These are phyloP conservation scores for Inga oerstediana DNA, from an alignment of 306 rosid genomes.

Conservation along the genomic window DNA sequence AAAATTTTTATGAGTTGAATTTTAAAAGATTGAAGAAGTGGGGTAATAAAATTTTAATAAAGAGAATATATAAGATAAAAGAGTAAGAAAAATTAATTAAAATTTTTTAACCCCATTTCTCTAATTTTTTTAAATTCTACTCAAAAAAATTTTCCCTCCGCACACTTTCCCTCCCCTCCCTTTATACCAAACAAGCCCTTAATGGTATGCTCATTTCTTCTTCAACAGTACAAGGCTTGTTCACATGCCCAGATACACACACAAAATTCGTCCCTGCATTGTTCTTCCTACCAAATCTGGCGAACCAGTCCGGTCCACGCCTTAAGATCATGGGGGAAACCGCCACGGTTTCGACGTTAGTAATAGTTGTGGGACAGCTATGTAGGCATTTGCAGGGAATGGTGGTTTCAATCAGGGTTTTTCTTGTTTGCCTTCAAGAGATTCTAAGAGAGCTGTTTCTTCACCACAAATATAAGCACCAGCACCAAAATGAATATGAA, in stretches of 20 bases:
- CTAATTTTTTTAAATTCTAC: too few relatives aligned
- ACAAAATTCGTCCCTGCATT: conserved; percentile 69
- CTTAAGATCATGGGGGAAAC: conserved; percentile 79
- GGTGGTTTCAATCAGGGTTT: conserved; percentile 98
- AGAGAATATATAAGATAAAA: too few relatives aligned
- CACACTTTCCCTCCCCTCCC: too few relatives aligned
- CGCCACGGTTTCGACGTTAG: conserved; percentile 86
- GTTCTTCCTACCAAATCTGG: conserved; percentile 77
- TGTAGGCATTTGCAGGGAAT: conserved; percentile 94
- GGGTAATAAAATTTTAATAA: too few relatives aligned
- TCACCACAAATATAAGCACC: conserved; percentile 99
- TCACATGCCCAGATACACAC: conserved; percentile 66
- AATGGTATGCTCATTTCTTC: conserved; percentile 77
- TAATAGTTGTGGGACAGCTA: conserved; percentile 97
- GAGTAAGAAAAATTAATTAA: too few relatives aligned
- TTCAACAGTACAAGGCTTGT: conserved; percentile 79
- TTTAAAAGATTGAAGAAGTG: too few relatives aligned
- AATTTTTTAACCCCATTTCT: too few relatives aligned
- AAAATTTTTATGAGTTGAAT: too few relatives aligned
- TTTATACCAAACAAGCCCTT: too few relatives aligned
- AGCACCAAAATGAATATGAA: conserved; percentile 93
- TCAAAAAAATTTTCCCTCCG: too few relatives aligned
- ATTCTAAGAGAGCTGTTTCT: conserved; percentile 94
- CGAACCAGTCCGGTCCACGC: conserved; percentile 78
- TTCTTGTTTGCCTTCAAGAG: conserved; percentile 99